A percentile compares a stretch with the other conserved stretches of the same genome.
phyloP scores from a whole-genome alignment of 106 monocot genomes.

The Narthecium ossifragum region DNA sequence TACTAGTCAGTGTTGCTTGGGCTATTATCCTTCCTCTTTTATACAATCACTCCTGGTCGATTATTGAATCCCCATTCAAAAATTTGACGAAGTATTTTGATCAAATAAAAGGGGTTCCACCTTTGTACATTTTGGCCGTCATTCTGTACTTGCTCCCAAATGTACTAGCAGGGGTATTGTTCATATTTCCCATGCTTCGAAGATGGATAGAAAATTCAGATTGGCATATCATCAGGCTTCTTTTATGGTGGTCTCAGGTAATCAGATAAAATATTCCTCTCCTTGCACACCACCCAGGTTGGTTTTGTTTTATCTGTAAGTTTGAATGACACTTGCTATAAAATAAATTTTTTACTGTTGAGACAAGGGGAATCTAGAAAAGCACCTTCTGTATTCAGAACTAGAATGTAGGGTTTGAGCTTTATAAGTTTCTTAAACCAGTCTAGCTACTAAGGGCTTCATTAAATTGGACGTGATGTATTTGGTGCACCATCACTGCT shows the following conservation, averaged over 20 bases:
- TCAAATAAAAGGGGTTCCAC: constrained; percentile 74
- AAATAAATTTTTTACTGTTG: no score
- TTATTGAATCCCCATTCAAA: constrained; percentile 34
- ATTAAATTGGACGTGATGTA: no score
- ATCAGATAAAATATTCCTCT: no score
- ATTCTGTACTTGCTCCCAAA: constrained; percentile 85
- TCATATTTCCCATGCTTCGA: constrained; percentile 85
- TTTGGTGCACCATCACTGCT: no score
- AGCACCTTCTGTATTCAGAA: no score
- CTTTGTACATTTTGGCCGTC: constrained; percentile 78
- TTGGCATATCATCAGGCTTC: constrained; percentile 77
- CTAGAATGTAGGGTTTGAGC: no score
- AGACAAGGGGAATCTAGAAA: no score
- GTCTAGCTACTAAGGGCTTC: no score
- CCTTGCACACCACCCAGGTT: no score
- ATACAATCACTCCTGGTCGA: constrained; percentile 42
- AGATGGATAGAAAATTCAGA: constrained; percentile 95
- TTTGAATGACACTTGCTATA: no score
- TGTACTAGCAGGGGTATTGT: constrained; percentile 48
- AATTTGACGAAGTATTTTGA: constrained; percentile 53
- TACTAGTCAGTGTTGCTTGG: constrained; percentile 69
- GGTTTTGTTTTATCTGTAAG: no score
- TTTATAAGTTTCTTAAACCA: no score
- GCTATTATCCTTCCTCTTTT: constrained; percentile 65
- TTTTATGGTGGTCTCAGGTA: constrained; percentile 99